Base-by-base conservation (phyloP, 163 green algal genomes). In the Trebouxia gelatinosa region DNA sequence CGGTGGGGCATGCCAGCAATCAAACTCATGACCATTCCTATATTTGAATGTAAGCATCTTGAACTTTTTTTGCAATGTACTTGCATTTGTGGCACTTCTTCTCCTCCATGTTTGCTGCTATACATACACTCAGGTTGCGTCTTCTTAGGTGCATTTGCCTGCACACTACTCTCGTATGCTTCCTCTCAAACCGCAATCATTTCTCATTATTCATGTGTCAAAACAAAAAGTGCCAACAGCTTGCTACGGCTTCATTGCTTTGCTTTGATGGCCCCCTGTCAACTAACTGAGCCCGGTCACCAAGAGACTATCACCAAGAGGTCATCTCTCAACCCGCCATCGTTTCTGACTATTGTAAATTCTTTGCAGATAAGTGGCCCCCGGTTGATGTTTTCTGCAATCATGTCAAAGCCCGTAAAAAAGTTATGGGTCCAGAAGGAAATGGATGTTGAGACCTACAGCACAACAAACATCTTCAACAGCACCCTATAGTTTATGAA, bases 211-310 rank as follows among this genome's bases (percentile, higher is more conserved):
- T 66, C 5, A 66, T 66, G n/a, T 66, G n/a, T 66, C 57, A 66
- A 6, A 3, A 66, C 26, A 37, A 66, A 66, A 66, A 66, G 57
- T 66, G 57, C 57, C 57, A 66, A 66, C 57, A 66, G 57, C 57
- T 66, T 66, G 57, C 57, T 66, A 66, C 57, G 57, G 57, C 57
- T 66, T 66, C 57, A 66, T 66, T 66, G 57, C 57, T 38, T 66
- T 66, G 57, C 57, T 66, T 37, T 66, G 57, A 66, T 66, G 3
- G 5, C 57, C 26, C 57, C 57, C n/a, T 37, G 57, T 66, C 57
- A 66, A 66, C n/a, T 3, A 66, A 66, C 57, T 66, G 57, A 66
- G 57, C 57, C 57, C 3, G 57, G 57, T 66, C 57, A 66, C 17
- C 57, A 66, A 6, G 57, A 66, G 57, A 66, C 57, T 66, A 29